Evolutionary conservation across 176 grass and related monocot species (phyloP), one percentile per base, ranked within the genome.

Genomic region (Oryza punctata): DNA sequence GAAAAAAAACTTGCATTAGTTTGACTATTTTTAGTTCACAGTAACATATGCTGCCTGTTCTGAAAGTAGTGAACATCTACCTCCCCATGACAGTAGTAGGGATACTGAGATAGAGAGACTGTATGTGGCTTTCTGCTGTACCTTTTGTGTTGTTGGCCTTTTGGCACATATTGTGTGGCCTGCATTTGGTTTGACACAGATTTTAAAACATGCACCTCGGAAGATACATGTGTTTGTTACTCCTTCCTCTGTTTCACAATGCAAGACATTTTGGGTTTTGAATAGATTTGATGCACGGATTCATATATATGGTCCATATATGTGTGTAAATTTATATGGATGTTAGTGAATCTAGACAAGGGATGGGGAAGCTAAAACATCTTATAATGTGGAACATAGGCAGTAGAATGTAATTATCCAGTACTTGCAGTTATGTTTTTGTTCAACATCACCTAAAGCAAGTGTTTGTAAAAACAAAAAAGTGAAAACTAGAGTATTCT

Each of bases 201-300:
- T 75, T 75, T 44, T 11, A 61, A 33, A 61, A 75, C 18, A 57
- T 21, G 11, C 40, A 47, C 11, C 27, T 37, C 21, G 12, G 18
- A 85, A 44, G 26, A 85, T 10, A 24, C 10, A 37, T 76, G 27
- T 46, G 30, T 76, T 67, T 69, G 9, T 64, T 3, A 71, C n/a
- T n/a, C n/a, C n/a, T n/a, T n/a, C n/a, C n/a, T n/a, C n/a, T n/a
- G n/a, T n/a, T n/a, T n/a, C n/a, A n/a, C n/a, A n/a, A n/a, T n/a
- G n/a, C n/a, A n/a, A n/a, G n/a, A n/a, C n/a, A n/a, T n/a, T n/a
- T n/a, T n/a, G n/a, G n/a, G n/a, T n/a, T n/a, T n/a, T n/a, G n/a
- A n/a, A n/a, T n/a, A n/a, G n/a, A n/a, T n/a, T n/a, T n/a, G n/a
- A n/a, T n/a, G n/a, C n/a, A n/a, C n/a, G n/a, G n/a, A n/a, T n/a